phyloP scores from a whole-genome alignment of 148 eudicot genomes.

The Euryodendron excelsum region DNA sequence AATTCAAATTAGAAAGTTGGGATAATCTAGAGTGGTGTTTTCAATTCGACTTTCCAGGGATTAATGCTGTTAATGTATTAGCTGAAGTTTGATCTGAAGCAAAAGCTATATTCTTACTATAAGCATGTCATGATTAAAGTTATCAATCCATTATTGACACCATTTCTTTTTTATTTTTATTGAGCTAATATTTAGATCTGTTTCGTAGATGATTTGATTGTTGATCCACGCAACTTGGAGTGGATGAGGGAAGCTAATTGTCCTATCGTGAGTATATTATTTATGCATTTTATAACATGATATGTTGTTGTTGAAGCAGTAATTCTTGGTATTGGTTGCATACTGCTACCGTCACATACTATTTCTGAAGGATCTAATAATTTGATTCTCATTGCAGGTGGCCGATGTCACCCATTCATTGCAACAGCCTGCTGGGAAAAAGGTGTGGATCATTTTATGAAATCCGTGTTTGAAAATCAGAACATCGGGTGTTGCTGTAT shows the following conservation, averaged over 20 bases:
- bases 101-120: neutral
- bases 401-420: constrained; percentile 94
- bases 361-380: neutral
- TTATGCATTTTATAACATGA: neutral
- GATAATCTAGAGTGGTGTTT: neutral
- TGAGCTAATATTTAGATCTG: neutral
- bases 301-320: neutral
- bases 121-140: neutral
- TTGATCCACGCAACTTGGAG: constrained; percentile 93
- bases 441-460: constrained; percentile 40
- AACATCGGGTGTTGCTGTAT: neutral
- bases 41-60: constrained; percentile 7
- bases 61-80: neutral
- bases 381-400: constrained; percentile 41
- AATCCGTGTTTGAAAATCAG: neutral
- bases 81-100: constrained; percentile 1
- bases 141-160: neutral
- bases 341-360: neutral
- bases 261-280: constrained; percentile 65
- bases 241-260: constrained; percentile 96
- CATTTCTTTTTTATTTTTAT: neutral
- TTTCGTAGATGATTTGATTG: constrained; percentile 76
- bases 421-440: constrained; percentile 92
- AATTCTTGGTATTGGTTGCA: neutral
- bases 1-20: neutral